Percentiles rank a stretch among this genome's conserved stretches.
These are phyloP conservation scores for Eugenia klotzschiana DNA, from an alignment of 441 rosid genomes.

Conservation along the genomic window DNA sequence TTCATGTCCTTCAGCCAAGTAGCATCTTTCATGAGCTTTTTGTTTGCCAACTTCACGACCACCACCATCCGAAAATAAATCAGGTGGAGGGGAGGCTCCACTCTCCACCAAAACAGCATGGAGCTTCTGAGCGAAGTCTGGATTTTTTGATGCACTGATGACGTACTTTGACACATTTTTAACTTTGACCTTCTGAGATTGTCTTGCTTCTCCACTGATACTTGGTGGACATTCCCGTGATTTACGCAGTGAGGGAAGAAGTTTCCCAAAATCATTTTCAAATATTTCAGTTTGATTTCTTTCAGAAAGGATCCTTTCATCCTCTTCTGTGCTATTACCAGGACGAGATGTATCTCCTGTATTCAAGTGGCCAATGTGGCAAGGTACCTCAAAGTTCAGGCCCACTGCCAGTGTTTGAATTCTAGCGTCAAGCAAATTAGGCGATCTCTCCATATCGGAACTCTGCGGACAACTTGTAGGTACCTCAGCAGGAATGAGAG, in stretches of 20 bases:
- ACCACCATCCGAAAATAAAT: conserved; percentile 55
- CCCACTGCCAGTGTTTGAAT: conserved; percentile 16
- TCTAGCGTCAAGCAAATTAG: conserved; percentile 26
- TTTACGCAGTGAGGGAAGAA: conserved; percentile 29
- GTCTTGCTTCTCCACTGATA: conserved; percentile 31
- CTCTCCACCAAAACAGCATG: conserved; percentile 86
- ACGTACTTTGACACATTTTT: conserved; percentile 80
- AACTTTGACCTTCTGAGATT: conserved; percentile 68
- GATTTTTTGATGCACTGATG: conserved; percentile 80
- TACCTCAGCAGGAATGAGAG: conserved; percentile 83
- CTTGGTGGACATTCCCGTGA: conserved; percentile 27
- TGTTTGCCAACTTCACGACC: conserved; percentile 27
- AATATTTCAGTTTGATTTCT: conserved; percentile 40
- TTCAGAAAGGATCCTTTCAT: conserved; percentile 23
- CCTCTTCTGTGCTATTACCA: conserved; percentile 24
- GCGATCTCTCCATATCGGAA: conserved; percentile 31
- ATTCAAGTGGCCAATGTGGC: conserved; percentile 13
- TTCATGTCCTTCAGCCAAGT: conserved; percentile 15
- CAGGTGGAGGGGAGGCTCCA: conserved; percentile 87
- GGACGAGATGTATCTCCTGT: conserved; percentile 17
- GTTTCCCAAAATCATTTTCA: conserved; percentile 59
- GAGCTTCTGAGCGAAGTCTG: conserved; percentile 83
- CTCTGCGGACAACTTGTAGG: conserved; percentile 51
- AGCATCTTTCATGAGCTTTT: conserved; percentile 20
- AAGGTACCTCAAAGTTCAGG: conserved; percentile 7